Percentiles rank a stretch among this genome's conserved stretches.
Evolutionary conservation across 257 asterid species (phyloP).

Genomic region (Solanum habrochaites): DNA sequence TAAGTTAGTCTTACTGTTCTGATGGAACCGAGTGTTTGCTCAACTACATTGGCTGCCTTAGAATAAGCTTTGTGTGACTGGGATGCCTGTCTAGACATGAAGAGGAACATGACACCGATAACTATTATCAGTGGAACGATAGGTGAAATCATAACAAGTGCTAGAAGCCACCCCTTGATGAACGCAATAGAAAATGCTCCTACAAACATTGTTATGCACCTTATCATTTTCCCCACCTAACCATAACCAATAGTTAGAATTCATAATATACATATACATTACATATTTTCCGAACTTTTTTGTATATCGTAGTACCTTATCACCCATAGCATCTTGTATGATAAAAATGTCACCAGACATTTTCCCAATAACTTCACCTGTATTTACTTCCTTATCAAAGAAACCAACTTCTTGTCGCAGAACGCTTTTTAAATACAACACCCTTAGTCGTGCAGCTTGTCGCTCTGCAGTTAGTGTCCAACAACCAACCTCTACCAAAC

Average conservation of each 20-base stretch:
- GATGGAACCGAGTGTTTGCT: conserved; percentile 56
- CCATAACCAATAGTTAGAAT: not conserved
- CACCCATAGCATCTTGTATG: conserved; percentile 79
- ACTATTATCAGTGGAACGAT: not conserved
- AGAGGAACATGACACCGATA: not conserved
- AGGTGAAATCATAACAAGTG: conserved; percentile 7
- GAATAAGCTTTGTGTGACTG: conserved; percentile 39
- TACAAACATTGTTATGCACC: conserved; percentile 11
- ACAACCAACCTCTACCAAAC: conserved; percentile 44
- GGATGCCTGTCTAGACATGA: not conserved
- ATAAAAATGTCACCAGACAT: conserved; percentile 70
- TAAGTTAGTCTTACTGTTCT: conserved; percentile 35
- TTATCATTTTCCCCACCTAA: conserved; percentile 20
- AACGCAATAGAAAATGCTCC: conserved; percentile 20
- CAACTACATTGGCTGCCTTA: conserved; percentile 49
- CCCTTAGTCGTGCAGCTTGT: conserved; percentile 63
- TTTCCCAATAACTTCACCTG: conserved; percentile 56
- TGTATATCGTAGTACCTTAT: conserved; percentile 31
- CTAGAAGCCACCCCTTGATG: conserved; percentile 23
- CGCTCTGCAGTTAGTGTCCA: conserved; percentile 89
- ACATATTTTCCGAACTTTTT: not conserved
- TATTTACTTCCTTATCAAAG: conserved; percentile 66
- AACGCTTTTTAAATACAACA: conserved; percentile 42
- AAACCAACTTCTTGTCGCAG: conserved; percentile 72
- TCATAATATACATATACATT: not conserved